Evolutionary conservation across 2,329 filamentous ascomycete genomes (phyloP), one percentile per base, ranked within the genome.

Genomic region (Teratosphaeria nubilosa): DNA sequence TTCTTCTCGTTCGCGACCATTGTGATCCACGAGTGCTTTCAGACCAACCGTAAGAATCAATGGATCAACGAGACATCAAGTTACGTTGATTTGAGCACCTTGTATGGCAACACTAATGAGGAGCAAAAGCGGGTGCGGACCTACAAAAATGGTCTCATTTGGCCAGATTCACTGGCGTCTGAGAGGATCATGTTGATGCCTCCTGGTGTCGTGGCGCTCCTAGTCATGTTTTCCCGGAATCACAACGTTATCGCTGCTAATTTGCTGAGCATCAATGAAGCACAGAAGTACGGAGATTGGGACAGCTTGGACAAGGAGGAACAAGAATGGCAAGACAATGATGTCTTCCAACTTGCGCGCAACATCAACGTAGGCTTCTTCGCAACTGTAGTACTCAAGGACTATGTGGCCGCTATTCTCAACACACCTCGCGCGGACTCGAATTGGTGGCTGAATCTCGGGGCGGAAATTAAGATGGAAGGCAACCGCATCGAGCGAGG

Each of bases 311-410:
- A 67, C 55, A 68, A 72, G 31, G 67, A 72, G 53, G 54, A 73
- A 54, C 70, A 74, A 63, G 67, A 66, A 64, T 73, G 68, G 75
- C 75, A 78, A 73, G 76, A 76, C 65, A 73, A 78, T 54, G 76
- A 79, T 56, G 71, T 78, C 58, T 79, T 79, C 64, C 77, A 79
- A 60, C 63, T 77, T 13, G 65, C 72, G 14, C 70, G 76, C 50
- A 77, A 77, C 60, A 77, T 78, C 63, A 78, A 77, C 58, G 75
- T 77, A 20, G 76, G 75, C 34, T 77, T 76, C 64, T 78, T 77
- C 64, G 75, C 75, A 1, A 71, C 74, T 0, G 74, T 77, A 3
- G 75, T 78, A 1, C 60, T 78, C 45, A 75, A 73, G 56, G 76
- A 78, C 60, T 78, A 78, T 59, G 76, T 78, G 20, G 70, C 73